Evolutionary conservation across 2,329 filamentous ascomycete species (phyloP).

Genomic region (Rhinocladiella similis): DNA sequence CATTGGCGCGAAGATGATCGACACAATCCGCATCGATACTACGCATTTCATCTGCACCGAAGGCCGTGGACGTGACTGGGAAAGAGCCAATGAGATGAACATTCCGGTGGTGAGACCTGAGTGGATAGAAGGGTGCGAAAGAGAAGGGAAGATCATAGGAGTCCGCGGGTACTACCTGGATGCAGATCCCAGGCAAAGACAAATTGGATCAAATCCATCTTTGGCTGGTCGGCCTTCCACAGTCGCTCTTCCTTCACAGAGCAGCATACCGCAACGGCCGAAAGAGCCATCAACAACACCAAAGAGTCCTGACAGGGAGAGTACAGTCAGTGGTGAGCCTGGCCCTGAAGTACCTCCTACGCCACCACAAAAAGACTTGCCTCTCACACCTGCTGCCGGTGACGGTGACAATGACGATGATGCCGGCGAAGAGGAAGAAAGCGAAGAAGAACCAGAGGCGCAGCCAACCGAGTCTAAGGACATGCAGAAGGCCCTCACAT

Average conservation of each 20-base stretch:
- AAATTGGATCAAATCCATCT: conserved; percentile 39
- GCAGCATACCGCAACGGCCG: conserved; percentile 22
- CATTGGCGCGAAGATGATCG: conserved; percentile 89
- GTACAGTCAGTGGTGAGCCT: conserved; percentile 25
- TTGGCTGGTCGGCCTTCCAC: conserved; percentile 27
- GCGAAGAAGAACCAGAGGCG: conserved; percentile 17
- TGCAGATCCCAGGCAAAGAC: conserved; percentile 67
- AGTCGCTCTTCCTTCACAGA: conserved; percentile 29
- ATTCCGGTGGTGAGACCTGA: conserved; percentile 95
- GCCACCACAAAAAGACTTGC: conserved; percentile 22
- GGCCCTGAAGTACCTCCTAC: conserved; percentile 29
- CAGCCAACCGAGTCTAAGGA: conserved; percentile 10
- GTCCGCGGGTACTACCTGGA: conserved; percentile 96
- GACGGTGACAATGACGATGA: conserved; percentile 27
- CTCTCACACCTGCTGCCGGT: conserved; percentile 27
- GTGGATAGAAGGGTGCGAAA: conserved; percentile 96
- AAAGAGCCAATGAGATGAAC: conserved; percentile 96
- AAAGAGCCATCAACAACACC: conserved; percentile 24
- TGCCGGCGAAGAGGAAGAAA: conserved; percentile 29
- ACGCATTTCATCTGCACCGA: conserved; percentile 98
- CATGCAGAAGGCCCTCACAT: conserved; percentile 8
- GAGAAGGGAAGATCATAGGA: conserved; percentile 86
- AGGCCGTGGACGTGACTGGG: conserved; percentile 84
- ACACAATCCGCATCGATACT: conserved; percentile 90
- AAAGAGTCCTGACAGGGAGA: conserved; percentile 26